These are phyloP conservation scores for Pestalotiopsis sp. DNA, from an alignment of 2,329 filamentous ascomycete genomes.

Conservation along the genomic window DNA sequence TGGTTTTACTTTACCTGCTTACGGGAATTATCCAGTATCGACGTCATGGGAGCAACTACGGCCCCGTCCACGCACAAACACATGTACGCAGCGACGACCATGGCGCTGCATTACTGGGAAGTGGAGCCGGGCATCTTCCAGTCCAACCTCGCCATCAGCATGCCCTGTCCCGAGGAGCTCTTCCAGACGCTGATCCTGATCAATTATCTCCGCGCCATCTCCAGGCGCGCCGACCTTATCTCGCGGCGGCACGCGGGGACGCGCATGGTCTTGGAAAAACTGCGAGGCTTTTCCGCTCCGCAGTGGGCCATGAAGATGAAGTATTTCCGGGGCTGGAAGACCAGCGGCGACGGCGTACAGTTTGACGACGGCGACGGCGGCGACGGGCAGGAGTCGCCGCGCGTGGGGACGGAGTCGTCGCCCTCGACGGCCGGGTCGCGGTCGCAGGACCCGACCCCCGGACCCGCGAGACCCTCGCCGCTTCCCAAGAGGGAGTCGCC, in stretches of 20 bases:
- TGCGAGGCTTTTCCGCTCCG: slow-evolving; percentile 12
- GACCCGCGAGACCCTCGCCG: not conserved
- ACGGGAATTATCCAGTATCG: slow-evolving; percentile 11
- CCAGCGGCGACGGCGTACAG: slow-evolving; percentile 16
- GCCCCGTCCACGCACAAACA: slow-evolving; percentile 14
- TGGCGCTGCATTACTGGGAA: slow-evolving; percentile 18
- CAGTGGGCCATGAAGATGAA: slow-evolving; percentile 18
- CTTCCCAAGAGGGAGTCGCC: not conserved
- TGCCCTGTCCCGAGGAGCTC: slow-evolving; percentile 17
- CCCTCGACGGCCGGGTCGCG: not conserved
- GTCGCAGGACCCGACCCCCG: not conserved
- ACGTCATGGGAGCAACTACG: slow-evolving; percentile 17
- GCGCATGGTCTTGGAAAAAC: slow-evolving; percentile 15
- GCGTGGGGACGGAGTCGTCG: not conserved
- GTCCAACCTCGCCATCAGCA: slow-evolving; percentile 16
- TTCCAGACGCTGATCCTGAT: slow-evolving; percentile 16
- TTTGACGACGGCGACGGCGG: slow-evolving; percentile 9
- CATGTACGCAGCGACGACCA: slow-evolving; percentile 14
- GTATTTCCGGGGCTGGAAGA: slow-evolving; percentile 16
- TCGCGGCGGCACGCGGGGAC: slow-evolving; percentile 14
- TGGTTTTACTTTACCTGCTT: not conserved
- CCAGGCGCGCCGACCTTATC: slow-evolving; percentile 4
- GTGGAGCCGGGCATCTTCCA: slow-evolving; percentile 15
- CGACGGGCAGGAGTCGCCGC: not conserved
- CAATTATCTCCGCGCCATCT: slow-evolving; percentile 18